These are phyloP conservation scores for Porodaedalea pini DNA, from an alignment of 1,284 basidiomycete species.

Conservation along the genomic window DNA sequence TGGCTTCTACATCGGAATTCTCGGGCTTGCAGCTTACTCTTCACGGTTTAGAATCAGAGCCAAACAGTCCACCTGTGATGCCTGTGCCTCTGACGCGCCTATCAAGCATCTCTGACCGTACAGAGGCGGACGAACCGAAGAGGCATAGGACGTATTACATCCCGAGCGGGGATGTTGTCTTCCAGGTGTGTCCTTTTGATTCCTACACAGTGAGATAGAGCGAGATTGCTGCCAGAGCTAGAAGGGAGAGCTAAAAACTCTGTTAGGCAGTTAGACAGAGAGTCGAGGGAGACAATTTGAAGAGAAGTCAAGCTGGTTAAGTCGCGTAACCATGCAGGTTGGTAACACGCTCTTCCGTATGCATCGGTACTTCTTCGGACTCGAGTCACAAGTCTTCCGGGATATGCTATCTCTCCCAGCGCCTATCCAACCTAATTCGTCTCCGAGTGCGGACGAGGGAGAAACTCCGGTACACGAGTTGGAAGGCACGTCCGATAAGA, in stretches of 20 bases:
- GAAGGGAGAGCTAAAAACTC: no score
- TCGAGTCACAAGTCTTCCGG: conserved; percentile 54
- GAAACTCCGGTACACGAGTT: conserved; percentile 32
- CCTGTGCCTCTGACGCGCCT: no score
- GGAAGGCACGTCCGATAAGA: conserved; percentile 43
- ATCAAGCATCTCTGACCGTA: no score
- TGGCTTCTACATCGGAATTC: no score
- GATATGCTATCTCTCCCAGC: conserved; percentile 19
- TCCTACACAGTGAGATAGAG: no score
- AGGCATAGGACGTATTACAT: conserved; percentile 18
- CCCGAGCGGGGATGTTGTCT: conserved; percentile 18
- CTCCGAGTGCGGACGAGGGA: background rate
- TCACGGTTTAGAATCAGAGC: no score
- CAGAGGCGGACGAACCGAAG: no score
- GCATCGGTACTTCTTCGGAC: conserved; percentile 61
- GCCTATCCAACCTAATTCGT: conserved; percentile 28
- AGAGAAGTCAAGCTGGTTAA: conserved; percentile 5
- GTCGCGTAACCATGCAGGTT: conserved; percentile 34
- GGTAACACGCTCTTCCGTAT: conserved; percentile 51
- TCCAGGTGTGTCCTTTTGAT: conserved; percentile 5
- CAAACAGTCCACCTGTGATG: no score
- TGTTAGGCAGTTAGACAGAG: no score
- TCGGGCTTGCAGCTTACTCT: no score
- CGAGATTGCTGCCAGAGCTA: no score
- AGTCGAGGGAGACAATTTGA: no score